Conservation (phyloP, 176 grass and related monocot species). For the Pontederia crassipes region DNA sequence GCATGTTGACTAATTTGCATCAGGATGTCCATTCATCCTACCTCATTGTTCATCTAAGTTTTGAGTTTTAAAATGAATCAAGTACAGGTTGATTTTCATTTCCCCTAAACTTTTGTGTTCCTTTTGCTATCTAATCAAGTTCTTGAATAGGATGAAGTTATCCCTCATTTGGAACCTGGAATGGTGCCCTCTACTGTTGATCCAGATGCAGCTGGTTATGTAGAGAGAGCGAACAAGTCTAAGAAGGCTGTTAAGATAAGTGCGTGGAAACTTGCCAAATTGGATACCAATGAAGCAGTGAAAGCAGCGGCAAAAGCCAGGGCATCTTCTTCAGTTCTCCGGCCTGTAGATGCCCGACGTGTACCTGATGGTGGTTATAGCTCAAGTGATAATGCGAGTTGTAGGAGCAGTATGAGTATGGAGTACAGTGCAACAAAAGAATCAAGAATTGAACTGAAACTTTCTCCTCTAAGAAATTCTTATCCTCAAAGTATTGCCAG, state of each 20-base stretch:
- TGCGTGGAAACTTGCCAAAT: conserved; percentile 90
- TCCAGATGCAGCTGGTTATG: conserved; percentile 64
- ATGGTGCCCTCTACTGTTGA: conserved; percentile 90
- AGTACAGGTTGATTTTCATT: no score
- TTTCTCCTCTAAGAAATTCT: conserved; percentile 48
- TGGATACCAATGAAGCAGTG: conserved; percentile 71
- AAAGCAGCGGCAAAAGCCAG: conserved; percentile 87
- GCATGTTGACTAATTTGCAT: no score
- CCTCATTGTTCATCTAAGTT: no score
- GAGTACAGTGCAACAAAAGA: conserved; percentile 51
- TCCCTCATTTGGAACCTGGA: conserved; percentile 82
- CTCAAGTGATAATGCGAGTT: conserved; percentile 58
- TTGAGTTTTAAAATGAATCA: no score
- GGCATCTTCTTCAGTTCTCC: conserved; percentile 83
- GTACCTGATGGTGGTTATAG: conserved; percentile 46
- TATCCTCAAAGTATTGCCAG: conserved; percentile 62
- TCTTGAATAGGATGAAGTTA: conserved; percentile 70
- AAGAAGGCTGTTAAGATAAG: conserved; percentile 90
- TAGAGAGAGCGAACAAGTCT: conserved; percentile 64
- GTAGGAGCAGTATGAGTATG: conserved; percentile 55
- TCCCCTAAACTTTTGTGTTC: no score
- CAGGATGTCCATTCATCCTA: no score
- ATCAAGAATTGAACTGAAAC: conserved; percentile 43
- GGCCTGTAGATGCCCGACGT: conserved; percentile 46
- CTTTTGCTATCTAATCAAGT: no score